A percentile compares a stretch with the other conserved stretches of the same genome.
These are phyloP conservation scores for Stemphylium beticola DNA, from an alignment of 2,329 filamentous ascomycete genomes.

Conservation along the genomic window DNA sequence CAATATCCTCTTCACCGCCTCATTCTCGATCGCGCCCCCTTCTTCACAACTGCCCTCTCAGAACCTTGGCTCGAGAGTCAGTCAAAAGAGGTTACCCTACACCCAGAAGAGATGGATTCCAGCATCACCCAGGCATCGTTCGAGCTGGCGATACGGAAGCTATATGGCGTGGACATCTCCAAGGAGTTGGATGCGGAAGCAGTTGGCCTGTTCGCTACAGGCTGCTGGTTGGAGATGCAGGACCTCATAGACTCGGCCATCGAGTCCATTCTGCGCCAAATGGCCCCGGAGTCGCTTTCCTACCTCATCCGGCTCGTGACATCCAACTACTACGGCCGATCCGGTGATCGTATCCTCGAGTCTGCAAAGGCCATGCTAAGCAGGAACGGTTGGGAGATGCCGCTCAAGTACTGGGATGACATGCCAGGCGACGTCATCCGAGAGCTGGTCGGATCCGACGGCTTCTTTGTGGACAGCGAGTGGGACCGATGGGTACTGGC, in stretches of 20 bases:
- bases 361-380: constrained; percentile 66
- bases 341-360: constrained; percentile 61
- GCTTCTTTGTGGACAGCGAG: constrained; percentile 64
- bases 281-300: constrained; percentile 58
- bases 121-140: constrained; percentile 61
- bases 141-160: constrained; percentile 60
- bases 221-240: constrained; percentile 65
- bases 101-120: constrained; percentile 60
- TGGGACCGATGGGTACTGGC: constrained; percentile 64
- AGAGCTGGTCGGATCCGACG: constrained; percentile 65
- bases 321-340: constrained; percentile 61
- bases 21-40: constrained; percentile 62
- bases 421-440: constrained; percentile 64
- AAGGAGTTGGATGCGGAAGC: constrained; percentile 60
- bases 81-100: constrained; percentile 58
- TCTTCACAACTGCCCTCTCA: constrained; percentile 61
- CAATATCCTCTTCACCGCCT: constrained; percentile 61
- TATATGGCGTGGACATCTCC: constrained; percentile 59
- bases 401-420: constrained; percentile 61
- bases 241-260: constrained; percentile 61
- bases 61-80: constrained; percentile 63
- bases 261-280: constrained; percentile 61
- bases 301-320: constrained; percentile 61
- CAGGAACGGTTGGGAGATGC: constrained; percentile 64
- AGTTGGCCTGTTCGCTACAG: constrained; percentile 62